These are phyloP conservation scores for Arabis hirsuta DNA, from an alignment of 345 rosid species.

Conservation along the genomic window DNA sequence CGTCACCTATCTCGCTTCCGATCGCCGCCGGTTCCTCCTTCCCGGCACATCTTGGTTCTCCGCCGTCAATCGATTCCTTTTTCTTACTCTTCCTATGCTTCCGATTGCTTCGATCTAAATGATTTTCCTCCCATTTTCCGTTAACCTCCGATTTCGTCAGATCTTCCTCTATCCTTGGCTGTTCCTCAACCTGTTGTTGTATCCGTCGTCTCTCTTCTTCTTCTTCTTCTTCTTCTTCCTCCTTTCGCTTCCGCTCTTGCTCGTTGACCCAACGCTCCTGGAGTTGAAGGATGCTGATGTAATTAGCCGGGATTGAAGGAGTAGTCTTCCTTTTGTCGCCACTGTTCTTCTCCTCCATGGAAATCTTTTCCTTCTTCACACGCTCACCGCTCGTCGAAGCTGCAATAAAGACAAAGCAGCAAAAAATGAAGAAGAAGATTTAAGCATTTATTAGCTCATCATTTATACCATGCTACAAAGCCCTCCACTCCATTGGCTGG, in stretches of 20 bases:
- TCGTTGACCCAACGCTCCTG: constrained; percentile 38
- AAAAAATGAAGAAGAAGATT: not conserved
- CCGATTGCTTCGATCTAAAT: constrained; percentile 1
- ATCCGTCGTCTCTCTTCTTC: constrained; percentile 25
- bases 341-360: constrained; percentile 27
- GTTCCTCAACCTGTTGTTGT: constrained; percentile 21
- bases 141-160: constrained; percentile 12
- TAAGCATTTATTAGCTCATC: not conserved
- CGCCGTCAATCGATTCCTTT: not conserved
- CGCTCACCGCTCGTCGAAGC: not conserved
- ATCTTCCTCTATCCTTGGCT: constrained; percentile 7
- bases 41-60: constrained; percentile 12
- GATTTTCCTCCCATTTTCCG: not conserved
- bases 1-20: constrained; percentile 17
- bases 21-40: constrained; percentile 10
- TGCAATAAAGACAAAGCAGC: not conserved
- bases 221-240: constrained; percentile 31
- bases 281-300: constrained; percentile 39
- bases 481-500: constrained; percentile 7
- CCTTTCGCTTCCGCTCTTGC: constrained; percentile 32
- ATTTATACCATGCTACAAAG: no score
- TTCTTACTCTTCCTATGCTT: not conserved
- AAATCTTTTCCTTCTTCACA: not conserved
- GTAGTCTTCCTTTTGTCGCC: constrained; percentile 1
- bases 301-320: constrained; percentile 32